Base-by-base conservation (phyloP, 345 rosid species). In the Boechera retrofracta region DNA sequence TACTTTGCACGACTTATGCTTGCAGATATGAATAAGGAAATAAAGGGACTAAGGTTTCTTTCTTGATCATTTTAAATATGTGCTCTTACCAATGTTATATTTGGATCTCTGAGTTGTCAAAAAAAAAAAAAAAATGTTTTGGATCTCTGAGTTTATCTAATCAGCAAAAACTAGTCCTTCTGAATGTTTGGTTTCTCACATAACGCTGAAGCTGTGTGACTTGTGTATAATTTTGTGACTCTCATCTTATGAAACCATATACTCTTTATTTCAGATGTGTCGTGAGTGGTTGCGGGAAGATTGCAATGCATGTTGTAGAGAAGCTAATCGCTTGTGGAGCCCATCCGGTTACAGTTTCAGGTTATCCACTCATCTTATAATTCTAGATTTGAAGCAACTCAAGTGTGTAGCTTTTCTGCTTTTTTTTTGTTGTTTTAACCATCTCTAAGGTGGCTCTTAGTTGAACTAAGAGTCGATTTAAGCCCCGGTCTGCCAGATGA, bases 231-330 rank as follows among this genome's bases (percentile, higher is more conserved):
- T 67, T 77, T n/a, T 58, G 29, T 36, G 11, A 62, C 44, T 48
- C 69, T 36, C 33, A 24, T 75, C 12, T 62, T 32, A 35, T 69
- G 15, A 74, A 80, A 49, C 8, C 56, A 54, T 75, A 51, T 15
- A 47, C 38, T 18, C 49, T 42, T 15, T 72, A 52, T 47, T 80
- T 38, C 85, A 95, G 98, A 77, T 95, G 99, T 82, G 94, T 65
- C 67, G 97, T 95, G 70, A 95, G 98, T 75, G 99, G 99, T 77
- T 91, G 89, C 61, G 99, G 99, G 77, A 95, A 95, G 96, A 95
- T 95, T 74, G 97, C 99, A 10, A 80, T 95, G 94, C 99, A 95
- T 84, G 99, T 92, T 76, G 84, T 92, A 53, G 99, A 95, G 82
- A 95, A 95, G 92, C 94, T 95, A 75, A 87, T 89, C 83, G 99